phyloP scores from a whole-genome alignment of 2,329 filamentous ascomycete species.

The Curvularia lunata region DNA sequence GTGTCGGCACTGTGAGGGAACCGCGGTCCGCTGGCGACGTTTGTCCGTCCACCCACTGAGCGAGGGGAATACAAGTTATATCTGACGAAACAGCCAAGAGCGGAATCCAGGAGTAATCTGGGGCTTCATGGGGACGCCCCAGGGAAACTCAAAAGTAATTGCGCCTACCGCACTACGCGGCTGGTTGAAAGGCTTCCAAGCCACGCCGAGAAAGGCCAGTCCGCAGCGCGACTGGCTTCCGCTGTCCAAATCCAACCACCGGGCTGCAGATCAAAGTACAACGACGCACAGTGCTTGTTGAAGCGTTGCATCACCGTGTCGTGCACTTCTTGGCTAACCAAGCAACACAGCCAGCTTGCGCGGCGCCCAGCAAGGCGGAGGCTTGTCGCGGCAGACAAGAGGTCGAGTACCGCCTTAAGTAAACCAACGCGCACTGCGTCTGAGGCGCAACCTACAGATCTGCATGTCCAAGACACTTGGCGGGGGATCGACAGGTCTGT shows the following conservation, averaged over 20 bases:
- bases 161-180: slow-evolving; percentile 19
- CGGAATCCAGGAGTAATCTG: slow-evolving; percentile 3
- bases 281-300: slow-evolving; percentile 6
- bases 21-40: slow-evolving; percentile 4
- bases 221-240: slow-evolving; percentile 16
- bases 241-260: slow-evolving; percentile 3
- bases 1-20: slow-evolving; percentile 9
- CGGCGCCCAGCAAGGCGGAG: slow-evolving; percentile 21
- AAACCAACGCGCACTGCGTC: slow-evolving; percentile 6
- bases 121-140: slow-evolving; percentile 5
- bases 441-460: slow-evolving; percentile 15
- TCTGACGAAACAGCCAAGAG: slow-evolving; percentile 1
- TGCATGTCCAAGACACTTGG: slow-evolving; percentile 16
- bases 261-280: slow-evolving; percentile 13
- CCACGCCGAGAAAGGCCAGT: slow-evolving; percentile 14
- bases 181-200: slow-evolving; percentile 12
- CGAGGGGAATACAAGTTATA: slow-evolving; percentile 10
- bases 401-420: not conserved
- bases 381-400: slow-evolving; percentile 18
- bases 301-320: slow-evolving; percentile 10
- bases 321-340: slow-evolving; percentile 14
- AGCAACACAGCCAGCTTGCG: slow-evolving; percentile 14
- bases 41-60: slow-evolving; percentile 1
- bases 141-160: slow-evolving; percentile 4
- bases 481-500: slow-evolving; percentile 9